phyloP scores from a whole-genome alignment of 306 rosid species.

The Ammopiptanthus mongolicus region DNA sequence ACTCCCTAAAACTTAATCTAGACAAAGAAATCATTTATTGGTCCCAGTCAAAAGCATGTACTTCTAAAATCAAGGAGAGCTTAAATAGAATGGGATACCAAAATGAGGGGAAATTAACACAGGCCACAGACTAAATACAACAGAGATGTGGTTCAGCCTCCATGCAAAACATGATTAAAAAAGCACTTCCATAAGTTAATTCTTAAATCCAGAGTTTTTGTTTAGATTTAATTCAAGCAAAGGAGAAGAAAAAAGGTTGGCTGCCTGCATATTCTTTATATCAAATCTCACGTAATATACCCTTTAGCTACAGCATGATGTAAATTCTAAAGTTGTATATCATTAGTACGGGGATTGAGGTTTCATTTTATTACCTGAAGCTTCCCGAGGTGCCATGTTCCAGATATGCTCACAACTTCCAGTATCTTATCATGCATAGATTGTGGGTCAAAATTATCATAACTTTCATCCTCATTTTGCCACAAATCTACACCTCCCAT shows the following conservation, averaged over 20 bases:
- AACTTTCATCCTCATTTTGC: constrained; percentile 94
- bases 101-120: not conserved
- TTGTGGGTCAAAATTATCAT: constrained; percentile 91
- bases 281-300: constrained; percentile 13
- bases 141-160: not conserved
- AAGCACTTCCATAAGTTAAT: not conserved
- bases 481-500: constrained; percentile 99
- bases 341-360: not conserved
- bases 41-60: constrained; percentile 1
- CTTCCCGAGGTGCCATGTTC: constrained; percentile 99
- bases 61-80: not conserved
- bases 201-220: not conserved
- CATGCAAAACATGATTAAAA: not conserved
- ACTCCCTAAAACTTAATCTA: constrained; percentile 9
- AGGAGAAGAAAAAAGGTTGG: not conserved
- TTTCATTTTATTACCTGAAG: constrained; percentile 72
- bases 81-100: not conserved
- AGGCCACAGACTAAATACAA: not conserved
- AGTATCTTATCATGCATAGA: constrained; percentile 98
- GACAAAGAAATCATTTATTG: not conserved
- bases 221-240: not conserved
- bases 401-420: constrained; percentile 98
- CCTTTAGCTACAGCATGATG: not conserved
- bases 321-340: not conserved
- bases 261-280: not conserved